A percentile compares a stretch with the other conserved stretches of the same genome.
phyloP scores from a whole-genome alignment of 257 asterid species.

The Salvia splendens region DNA sequence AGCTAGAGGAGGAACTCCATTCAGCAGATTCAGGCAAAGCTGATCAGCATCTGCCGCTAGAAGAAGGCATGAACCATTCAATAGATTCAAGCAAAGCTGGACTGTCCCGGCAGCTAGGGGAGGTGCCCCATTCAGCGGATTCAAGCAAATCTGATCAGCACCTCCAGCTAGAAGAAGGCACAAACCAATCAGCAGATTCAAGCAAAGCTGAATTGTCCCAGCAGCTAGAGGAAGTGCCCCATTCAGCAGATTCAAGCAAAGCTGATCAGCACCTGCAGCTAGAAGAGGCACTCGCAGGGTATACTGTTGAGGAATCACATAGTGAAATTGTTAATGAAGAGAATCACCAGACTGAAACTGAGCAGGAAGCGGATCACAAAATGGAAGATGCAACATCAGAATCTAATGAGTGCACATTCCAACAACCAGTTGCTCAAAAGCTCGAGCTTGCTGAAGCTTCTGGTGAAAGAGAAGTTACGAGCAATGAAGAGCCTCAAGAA shows the following conservation, averaged over 20 bases:
- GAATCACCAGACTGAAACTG: slow-evolving; percentile 1
- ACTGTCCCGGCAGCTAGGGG: slow-evolving; percentile 13
- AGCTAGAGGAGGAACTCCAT: not conserved
- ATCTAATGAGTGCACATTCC: slow-evolving; percentile 17
- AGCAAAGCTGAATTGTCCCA: slow-evolving; percentile 2
- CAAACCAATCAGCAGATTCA: not conserved
- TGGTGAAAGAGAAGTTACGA: slow-evolving; percentile 8
- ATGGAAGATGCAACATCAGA: not conserved
- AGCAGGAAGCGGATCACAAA: not conserved
- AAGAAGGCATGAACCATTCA: slow-evolving; percentile 13
- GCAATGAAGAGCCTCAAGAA: not conserved
- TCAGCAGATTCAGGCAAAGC: slow-evolving; percentile 5
- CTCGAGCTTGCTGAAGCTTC: slow-evolving; percentile 11
- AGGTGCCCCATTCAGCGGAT: slow-evolving; percentile 1
- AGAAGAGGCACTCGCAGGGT: slow-evolving; percentile 21
- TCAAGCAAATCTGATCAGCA: not conserved
- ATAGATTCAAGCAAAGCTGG: slow-evolving; percentile 3
- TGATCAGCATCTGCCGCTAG: slow-evolving; percentile 16
- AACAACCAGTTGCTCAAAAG: slow-evolving; percentile 1
- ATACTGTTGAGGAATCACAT: slow-evolving; percentile 12
- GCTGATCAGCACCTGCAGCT: slow-evolving; percentile 12
- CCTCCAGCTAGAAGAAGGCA: slow-evolving; percentile 20
- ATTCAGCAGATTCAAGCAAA: slow-evolving; percentile 9
- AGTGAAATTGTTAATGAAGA: slow-evolving; percentile 9
- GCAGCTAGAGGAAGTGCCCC: not conserved